A percentile compares a stretch with the other conserved stretches of the same genome.
These are phyloP conservation scores for Copromyces sp. DNA, from an alignment of 495 filamentous ascomycete species.

Conservation along the genomic window DNA sequence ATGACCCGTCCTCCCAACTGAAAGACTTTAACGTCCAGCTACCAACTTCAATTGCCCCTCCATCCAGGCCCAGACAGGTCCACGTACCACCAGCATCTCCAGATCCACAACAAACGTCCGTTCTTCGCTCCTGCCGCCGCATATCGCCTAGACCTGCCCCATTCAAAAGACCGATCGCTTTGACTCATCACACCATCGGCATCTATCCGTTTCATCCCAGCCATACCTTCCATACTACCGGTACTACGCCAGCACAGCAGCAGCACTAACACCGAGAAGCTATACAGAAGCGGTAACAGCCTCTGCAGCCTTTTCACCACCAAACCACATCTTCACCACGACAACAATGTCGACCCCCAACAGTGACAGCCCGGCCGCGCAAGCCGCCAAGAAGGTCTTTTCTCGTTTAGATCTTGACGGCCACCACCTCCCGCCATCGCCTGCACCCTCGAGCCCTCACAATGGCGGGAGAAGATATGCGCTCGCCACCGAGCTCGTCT, in stretches of 20 bases:
- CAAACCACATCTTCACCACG: neutral
- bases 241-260: neutral
- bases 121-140: neutral
- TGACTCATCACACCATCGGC: neutral
- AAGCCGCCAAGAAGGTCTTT: slow-evolving; percentile 54
- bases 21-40: neutral
- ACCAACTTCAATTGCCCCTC: neutral
- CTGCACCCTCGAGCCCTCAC: slow-evolving; percentile 83
- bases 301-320: neutral
- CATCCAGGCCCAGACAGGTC: neutral
- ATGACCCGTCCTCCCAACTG: neutral
- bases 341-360: slow-evolving; percentile 27
- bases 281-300: neutral
- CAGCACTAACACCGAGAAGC: neutral
- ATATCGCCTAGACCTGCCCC: neutral
- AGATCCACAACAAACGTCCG: neutral
- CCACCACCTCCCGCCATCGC: slow-evolving; percentile 86
- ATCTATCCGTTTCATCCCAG: neutral
- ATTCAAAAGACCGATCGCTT: neutral
- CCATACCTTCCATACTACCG: neutral
- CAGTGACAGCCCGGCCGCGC: slow-evolving; percentile 15
- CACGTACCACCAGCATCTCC: neutral
- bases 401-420: slow-evolving; percentile 73
- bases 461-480: slow-evolving; percentile 74
- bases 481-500: slow-evolving; percentile 90